Percentiles rank a stretch among this genome's conserved stretches.
Evolutionary conservation across 805 yeast species (phyloP).

Genomic region (Starmerella tilneyi): DNA sequence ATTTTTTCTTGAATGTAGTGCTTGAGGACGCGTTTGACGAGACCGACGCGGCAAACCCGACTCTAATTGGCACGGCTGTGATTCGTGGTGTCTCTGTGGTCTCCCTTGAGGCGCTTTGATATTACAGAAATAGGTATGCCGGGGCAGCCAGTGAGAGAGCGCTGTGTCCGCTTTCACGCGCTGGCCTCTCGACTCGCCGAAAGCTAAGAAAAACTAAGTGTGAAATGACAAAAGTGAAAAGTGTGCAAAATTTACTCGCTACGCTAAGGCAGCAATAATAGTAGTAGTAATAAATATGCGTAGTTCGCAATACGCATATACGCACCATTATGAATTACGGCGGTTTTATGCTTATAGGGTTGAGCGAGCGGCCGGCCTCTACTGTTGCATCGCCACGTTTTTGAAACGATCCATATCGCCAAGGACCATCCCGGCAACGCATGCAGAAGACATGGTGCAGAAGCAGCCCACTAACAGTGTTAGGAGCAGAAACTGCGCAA

Average conservation of each 20-base stretch:
- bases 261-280: not conserved
- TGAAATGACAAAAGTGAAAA: not conserved
- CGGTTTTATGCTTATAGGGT: too few relatives aligned
- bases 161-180: too few relatives aligned
- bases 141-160: too few relatives aligned
- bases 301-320: not conserved
- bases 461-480: slow-evolving; percentile 45
- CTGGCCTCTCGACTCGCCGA: too few relatives aligned
- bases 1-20: slow-evolving; percentile 62
- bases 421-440: slow-evolving; percentile 55
- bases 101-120: slow-evolving; percentile 38
- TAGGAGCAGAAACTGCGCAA: slow-evolving; percentile 39
- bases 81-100: slow-evolving; percentile 71
- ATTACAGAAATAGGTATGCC: too few relatives aligned
- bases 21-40: slow-evolving; percentile 63
- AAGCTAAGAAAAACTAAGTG: not conserved
- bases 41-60: slow-evolving; percentile 39
- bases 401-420: slow-evolving; percentile 35
- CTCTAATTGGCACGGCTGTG: slow-evolving; percentile 55
- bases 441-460: slow-evolving; percentile 46
- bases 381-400: not conserved
- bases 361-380: too few relatives aligned
- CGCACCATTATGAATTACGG: not conserved
- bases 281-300: not conserved
- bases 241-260: not conserved